Conservation (phyloP, 1,284 basidiomycete species). For the Ganoderma meredithae region DNA sequence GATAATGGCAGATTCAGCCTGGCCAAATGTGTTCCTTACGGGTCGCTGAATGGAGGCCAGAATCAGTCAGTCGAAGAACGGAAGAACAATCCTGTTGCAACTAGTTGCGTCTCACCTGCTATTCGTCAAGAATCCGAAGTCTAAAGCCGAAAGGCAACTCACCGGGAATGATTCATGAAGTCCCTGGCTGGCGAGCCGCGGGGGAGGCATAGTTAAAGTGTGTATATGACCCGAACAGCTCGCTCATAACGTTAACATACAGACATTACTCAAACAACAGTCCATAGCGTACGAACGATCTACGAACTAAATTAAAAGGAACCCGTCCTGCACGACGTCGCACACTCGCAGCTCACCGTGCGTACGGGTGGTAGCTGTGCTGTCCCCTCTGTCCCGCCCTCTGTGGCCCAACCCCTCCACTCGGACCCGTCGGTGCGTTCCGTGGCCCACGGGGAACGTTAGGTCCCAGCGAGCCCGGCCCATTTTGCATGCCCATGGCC, state of each 20-base stretch:
- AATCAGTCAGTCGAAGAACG: too few species aligned
- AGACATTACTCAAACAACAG: constrained; percentile 25
- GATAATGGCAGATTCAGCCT: too few species aligned
- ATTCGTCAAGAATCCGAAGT: too few species aligned
- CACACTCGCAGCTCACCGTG: constrained; percentile 51
- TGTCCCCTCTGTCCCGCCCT: constrained; percentile 73
- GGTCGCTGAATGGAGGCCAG: too few species aligned
- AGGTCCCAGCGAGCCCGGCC: constrained; percentile 49
- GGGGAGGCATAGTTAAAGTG: neutral
- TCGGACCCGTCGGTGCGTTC: constrained; percentile 60
- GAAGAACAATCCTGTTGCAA: too few species aligned
- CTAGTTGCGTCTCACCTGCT: too few species aligned
- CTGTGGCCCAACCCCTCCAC: constrained; percentile 74
- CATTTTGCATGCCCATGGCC: constrained; percentile 39
- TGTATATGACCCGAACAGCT: neutral
- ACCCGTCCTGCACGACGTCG: neutral
- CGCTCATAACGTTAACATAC: constrained; percentile 14
- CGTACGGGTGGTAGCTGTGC: constrained; percentile 83
- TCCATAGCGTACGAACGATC: constrained; percentile 25
- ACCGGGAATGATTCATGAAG: too few species aligned
- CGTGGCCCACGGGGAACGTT: constrained; percentile 76
- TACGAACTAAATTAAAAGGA: constrained; percentile 2
- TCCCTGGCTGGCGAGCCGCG: neutral
- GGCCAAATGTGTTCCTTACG: too few species aligned
- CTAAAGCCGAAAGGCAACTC: too few species aligned